Percentiles rank a stretch among this genome's conserved stretches.
phyloP scores from a whole-genome alignment of 2,329 filamentous ascomycete species.

The Trichocomaceae sp. region DNA sequence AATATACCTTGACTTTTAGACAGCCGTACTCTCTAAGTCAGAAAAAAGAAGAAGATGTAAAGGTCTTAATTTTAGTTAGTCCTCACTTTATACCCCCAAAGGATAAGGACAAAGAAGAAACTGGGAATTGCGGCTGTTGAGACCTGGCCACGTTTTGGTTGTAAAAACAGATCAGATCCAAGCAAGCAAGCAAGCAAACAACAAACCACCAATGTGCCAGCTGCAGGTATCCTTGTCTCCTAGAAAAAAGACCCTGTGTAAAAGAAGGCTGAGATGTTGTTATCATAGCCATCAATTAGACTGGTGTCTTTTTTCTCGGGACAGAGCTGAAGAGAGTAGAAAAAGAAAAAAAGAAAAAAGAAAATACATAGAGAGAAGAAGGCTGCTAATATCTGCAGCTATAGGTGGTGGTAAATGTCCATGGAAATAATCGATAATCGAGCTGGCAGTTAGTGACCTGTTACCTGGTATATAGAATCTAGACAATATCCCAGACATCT shows the following conservation, averaged over 20 bases:
- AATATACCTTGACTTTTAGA: too few species aligned
- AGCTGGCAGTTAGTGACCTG: constrained; percentile 15
- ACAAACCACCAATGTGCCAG: constrained; percentile 53
- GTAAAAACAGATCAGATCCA: constrained; percentile 70
- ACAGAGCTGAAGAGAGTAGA: not conserved
- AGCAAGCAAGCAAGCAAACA: constrained; percentile 35
- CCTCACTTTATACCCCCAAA: too few species aligned
- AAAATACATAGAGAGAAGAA: not conserved
- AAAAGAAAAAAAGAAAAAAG: not conserved
- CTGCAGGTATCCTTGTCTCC: constrained; percentile 13
- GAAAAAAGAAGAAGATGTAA: not conserved
- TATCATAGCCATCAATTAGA: constrained; percentile 49
- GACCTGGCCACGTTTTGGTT: constrained; percentile 69
- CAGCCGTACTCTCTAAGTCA: too few species aligned
- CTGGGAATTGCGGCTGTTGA: constrained; percentile 56
- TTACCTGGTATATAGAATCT: constrained; percentile 26
- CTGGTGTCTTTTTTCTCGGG: constrained; percentile 24
- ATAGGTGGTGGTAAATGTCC: not conserved
- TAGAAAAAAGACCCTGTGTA: constrained; percentile 24
- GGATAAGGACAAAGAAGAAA: not conserved
- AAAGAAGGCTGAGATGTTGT: constrained; percentile 62
- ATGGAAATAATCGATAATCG: not conserved
- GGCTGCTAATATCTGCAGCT: not conserved
- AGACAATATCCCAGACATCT: constrained; percentile 92
- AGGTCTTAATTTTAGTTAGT: not conserved